Evolutionary conservation across 176 grass and related monocot genomes (phyloP), one percentile per base, ranked within the genome.

Genomic region (Aegilops longissima): DNA sequence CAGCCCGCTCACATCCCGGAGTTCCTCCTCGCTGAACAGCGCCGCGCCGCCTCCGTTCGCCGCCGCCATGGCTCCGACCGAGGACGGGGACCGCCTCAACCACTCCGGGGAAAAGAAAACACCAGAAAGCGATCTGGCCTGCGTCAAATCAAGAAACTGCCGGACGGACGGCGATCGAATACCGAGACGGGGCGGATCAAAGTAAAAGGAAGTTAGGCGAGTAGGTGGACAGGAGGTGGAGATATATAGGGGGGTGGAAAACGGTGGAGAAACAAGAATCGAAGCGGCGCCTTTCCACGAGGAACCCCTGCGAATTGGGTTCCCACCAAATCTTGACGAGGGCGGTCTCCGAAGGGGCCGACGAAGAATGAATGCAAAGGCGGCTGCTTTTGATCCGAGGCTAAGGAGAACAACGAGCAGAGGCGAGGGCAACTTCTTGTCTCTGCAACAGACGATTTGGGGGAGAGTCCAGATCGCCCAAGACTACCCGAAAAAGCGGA

Each of bases 21-120:
- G 84, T 80, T 98, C 93, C 82, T 96, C 97, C 54, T 91, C 94
- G 38, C 94, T 89, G 89, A 98, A 98, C 86, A 96, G 87, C 62
- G 34, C 88, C 49, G 77, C 80, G 6, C 44, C 58, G 24, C 39
- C 42, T 66, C 76, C 86, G 82, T 88, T 88, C 72, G 33, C 86
- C 78, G 72, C 86, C 56, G 87, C 94, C 94, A 95, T 95, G 42
- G 0, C 80, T 88, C 65, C 78, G 65, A 70, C 76, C 29, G 70
- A 70, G n/a, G 61, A 85, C 47, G 70, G 39, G 20, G 64, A 84
- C 49, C 82, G 47, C 8, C 65, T 12, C 77, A 66, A 61, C 73
- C 63, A 65, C 64, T 88, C 72, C 5, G 17, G 8, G 59, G 11
- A 20, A 25, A 62, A 58, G 4, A 58, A 4, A 3, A 84, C 56